Base-by-base conservation (phyloP, 1,284 basidiomycete species). In the Coriolopsis trogii region DNA sequence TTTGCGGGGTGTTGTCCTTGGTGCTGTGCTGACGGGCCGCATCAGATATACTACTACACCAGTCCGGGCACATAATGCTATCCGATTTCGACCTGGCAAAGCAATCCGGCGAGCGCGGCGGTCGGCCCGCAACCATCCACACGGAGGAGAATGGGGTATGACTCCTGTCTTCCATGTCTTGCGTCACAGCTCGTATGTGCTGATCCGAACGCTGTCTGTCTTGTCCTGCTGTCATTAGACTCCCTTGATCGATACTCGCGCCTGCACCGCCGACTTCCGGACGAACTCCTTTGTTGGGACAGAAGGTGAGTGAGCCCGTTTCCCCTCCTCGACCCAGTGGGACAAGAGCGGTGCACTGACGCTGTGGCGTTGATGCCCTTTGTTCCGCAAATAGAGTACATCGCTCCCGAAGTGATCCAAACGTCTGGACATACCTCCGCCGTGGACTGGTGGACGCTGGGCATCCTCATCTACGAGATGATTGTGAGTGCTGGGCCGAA, bases 71-170 rank as follows among this genome's bases (percentile, higher is more conserved):
- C 73, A 97, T 99, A 64, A 98, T 98, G 95, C 76, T 99, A 61
- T 98, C 96, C 40, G 97, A 99, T 74, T 99, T 99, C 74, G 97
- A 99, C 74, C 81, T 99, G 26, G 97, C 96, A 10, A 99, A 98
- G 67, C 93, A 97, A 67, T 95, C 93, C 36, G 90, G 83, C 42
- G 89, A 91, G 62, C 87, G 85, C 18, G 91, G 90, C 20, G 91
- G 91, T 50, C 84, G 91, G 58, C 95, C 95, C n/a, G 91, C 91
- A 9, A 90, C 87, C 65, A 91, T 98, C 59, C 91, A 91, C 62
- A 93, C 88, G 68, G 80, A 89, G 51, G 91, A 92, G 59, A 95
- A 95, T 71, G 95, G 95, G 67, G 93, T 93, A 55, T 31, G 64
- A 26, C 48, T 70, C 50, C 42, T 52, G 39, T 55, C 46, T 53